Base-by-base conservation (phyloP, 176 grass and related monocot species). In the Eragrostis nindensis region DNA sequence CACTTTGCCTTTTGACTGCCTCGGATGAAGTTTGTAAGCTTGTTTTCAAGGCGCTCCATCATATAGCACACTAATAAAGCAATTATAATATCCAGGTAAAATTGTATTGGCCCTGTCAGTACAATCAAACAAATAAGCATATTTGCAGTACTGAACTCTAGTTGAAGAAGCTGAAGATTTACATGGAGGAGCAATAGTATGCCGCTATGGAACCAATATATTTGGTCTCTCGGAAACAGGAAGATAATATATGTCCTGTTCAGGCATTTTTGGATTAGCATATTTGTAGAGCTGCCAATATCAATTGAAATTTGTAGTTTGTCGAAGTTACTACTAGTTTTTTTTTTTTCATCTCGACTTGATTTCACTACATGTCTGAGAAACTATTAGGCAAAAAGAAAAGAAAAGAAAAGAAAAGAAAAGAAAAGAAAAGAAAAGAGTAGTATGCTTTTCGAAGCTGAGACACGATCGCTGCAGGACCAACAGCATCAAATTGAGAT, bases 1-100 rank as follows among this genome's bases (percentile, higher is more conserved):
- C 45, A 71, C 44, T 50, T 71, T 50, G 7, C 45, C 45, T 30
- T 30, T 71, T 50, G 14, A 19, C 15, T 71, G 44, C 15, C 24
- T 30, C 50, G 16, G 45, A 71, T 50, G 25, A 71, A 71, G 26
- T 52, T 27, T 6, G 69, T 52, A 72, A 72, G 69, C 46, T 72
- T 72, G 8, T 52, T 72, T 52, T 72, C 69, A 11, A 46, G 69
- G 8, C 29, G 69, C 3, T 52, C 46, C 68, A 30, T 49, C n/a
- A 49, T 55, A n/a, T n/a, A n/a, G 52, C 52, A 55, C 7, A n/a
- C 17, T 8, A 55, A 55, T 52, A 55, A 55, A 55, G 52, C 2
- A 21, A 2, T 8, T n/a, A n/a, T n/a, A n/a, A n/a, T n/a, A n/a
- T n/a, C n/a, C n/a, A n/a, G n/a, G n/a, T 55, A 55, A 55, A 55